A percentile compares a stretch with the other conserved stretches of the same genome.
Evolutionary conservation across 352 stramenopile genomes (phyloP).

Genomic region (Globisporangium nagaii): DNA sequence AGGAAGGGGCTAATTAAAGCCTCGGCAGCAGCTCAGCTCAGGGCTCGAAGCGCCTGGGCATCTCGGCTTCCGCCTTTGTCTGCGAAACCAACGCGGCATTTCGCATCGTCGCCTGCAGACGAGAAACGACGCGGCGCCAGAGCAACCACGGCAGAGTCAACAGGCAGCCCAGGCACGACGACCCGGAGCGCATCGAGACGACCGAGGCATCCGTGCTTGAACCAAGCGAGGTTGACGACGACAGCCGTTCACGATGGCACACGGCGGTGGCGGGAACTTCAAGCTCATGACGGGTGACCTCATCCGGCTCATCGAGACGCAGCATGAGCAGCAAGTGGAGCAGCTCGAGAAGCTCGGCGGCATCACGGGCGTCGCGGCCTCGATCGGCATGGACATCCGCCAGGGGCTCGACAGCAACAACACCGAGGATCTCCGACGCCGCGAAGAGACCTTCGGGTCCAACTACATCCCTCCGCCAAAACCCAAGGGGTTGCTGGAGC

Average conservation of each 20-base stretch:
- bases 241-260: neutral
- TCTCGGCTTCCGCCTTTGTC: neutral
- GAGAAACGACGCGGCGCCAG: neutral
- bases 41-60: no score
- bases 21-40: no score
- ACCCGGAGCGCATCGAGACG: neutral
- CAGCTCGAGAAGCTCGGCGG: conserved; percentile 47
- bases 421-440: conserved; percentile 30
- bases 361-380: conserved; percentile 45
- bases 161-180: no score
- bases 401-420: conserved; percentile 51
- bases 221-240: neutral
- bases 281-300: conserved; percentile 48
- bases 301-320: conserved; percentile 68
- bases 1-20: neutral
- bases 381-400: conserved; percentile 37
- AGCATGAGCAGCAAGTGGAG: conserved; percentile 48
- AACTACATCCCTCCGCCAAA: conserved; percentile 64
- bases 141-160: neutral
- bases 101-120: neutral
- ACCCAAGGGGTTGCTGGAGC: conserved; percentile 48
- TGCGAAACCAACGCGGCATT: conserved; percentile 5
- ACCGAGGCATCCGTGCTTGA: no score
- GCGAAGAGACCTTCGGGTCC: conserved; percentile 53
- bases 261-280: conserved; percentile 17